Evolutionary conservation across 306 rosid genomes (phyloP), one percentile per base, ranked within the genome.

Genomic region (Trichosanthes truncata): DNA sequence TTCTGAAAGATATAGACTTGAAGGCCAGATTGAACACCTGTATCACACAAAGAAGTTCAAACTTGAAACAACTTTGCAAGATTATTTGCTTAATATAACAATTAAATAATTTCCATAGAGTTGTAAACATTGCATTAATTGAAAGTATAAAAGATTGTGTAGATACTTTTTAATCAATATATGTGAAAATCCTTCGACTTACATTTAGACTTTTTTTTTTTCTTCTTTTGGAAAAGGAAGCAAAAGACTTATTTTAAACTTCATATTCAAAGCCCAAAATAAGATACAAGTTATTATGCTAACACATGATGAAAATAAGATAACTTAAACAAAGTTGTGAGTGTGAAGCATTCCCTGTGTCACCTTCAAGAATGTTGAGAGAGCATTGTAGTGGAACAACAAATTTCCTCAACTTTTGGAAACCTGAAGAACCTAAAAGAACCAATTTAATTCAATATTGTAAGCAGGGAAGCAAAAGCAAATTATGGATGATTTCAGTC

Each of bases 331-430:
- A 14, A 48, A 49, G 82, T 29, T 59, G 74, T n/a, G 75, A 67
- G 4, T 41, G 77, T 40, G 80, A 81, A 80, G 81, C 90, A 79
- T 84, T 91, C 97, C 97, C 97, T 0, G 98, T 90, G 87, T 89
- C 97, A 60, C 98, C 98, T 83, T 87, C 89, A 66, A 94, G 97
- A 95, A 92, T 91, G 87, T 94, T 94, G 46, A 86, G 89, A 17
- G 98, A 94, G 78, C 92, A 92, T 21, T 86, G 89, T 77, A 92
- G 78, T 7, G 87, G 85, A 46, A 91, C 80, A 41, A 85, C 56
- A 84, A 89, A 79, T 31, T 77, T 85, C 83, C 82, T 85, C 7
- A 90, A 88, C 35, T 41, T 71, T 1, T 84, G 85, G 80, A 82
- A 83, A 48, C 86, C 87, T 79, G 81, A 79, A 86, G 74, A 83